Evolutionary conservation across 495 filamentous ascomycete genomes (phyloP), one percentile per base, ranked within the genome.

Genomic region (Neurospora tetrasperma): DNA sequence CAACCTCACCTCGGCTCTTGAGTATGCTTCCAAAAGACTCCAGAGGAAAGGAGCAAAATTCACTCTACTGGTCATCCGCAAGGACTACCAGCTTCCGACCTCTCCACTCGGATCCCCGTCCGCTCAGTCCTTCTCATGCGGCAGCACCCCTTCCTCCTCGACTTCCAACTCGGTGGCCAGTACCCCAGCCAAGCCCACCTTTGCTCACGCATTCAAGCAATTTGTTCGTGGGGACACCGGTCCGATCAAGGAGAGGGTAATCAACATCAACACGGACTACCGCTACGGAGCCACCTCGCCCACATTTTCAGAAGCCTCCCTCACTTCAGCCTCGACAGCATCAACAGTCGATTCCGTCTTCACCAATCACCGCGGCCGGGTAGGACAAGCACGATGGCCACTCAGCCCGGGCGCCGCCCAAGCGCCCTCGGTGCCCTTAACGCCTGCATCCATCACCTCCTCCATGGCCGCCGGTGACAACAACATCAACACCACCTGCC

Each of bases 1-100:
- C 41, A 78, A 80, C 48, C 71, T 88, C 70, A 81, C 74, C 16
- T 75, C 78, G 14, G 83, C 85, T 41, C 78, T 88, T 8, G 84
- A 87, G 16, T 88, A 88, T 73, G 80, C 83, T n/a, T 87, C 87
- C 9, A 82, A 80, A 72, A 76, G 82, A 48, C 80, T 88, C 12
- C 81, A 82, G 35, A 81, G 82, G 44, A 88, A 88, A 70, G 78
- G 74, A 1, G 71, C 84, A 9, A 80, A 84, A 72, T 76, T 88
- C 31, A 86, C 84, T 14, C 77, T 88, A 8, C 77, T 88, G 11
- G 84, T 86, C 39, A 82, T 88, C 42, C 79, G 83, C 69, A 81
- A 84, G 46, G 86, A 87, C 44, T 82, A 84, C 70, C 82, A 87
- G 75, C 76, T 86, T 42, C 84, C 83, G 9, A 74, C 76, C 40